These are phyloP conservation scores for Triadica sebifera DNA, from an alignment of 345 rosid genomes.

Conservation along the genomic window DNA sequence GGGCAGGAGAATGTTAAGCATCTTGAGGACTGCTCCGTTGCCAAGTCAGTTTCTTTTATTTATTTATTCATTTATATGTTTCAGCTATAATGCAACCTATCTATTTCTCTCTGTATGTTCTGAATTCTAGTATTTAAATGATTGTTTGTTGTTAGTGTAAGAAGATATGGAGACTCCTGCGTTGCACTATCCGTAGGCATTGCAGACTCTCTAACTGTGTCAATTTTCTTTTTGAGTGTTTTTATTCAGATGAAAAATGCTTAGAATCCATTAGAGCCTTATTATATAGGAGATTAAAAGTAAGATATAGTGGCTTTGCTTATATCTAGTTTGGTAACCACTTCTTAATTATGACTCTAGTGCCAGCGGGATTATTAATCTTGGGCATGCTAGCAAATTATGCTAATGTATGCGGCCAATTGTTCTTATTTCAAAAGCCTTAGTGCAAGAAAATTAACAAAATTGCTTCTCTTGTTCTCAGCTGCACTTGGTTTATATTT, in stretches of 20 bases:
- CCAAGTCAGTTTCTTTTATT: slow-evolving; percentile 15
- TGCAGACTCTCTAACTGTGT: background rate
- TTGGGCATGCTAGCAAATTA: background rate
- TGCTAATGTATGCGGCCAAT: background rate
- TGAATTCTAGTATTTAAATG: background rate
- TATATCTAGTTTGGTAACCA: background rate
- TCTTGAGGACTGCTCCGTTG: slow-evolving; percentile 30
- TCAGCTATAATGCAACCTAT: too few species aligned
- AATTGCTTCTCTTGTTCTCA: background rate
- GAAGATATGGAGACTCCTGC: background rate
- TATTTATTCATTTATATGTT: too few species aligned
- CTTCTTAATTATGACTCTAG: too few species aligned
- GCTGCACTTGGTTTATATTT: background rate
- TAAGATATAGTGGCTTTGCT: background rate
- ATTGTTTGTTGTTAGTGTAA: background rate
- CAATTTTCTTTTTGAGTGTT: background rate
- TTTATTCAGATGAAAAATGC: background rate
- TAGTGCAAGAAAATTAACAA: background rate
- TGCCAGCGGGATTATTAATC: background rate
- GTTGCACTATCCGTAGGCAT: background rate
- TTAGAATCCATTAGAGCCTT: background rate
- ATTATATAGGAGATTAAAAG: background rate
- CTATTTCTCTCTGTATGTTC: background rate
- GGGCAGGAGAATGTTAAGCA: slow-evolving; percentile 24
- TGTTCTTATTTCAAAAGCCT: background rate